Base-by-base conservation (phyloP, 352 stramenopile genomes). In the Pythium volutum region DNA sequence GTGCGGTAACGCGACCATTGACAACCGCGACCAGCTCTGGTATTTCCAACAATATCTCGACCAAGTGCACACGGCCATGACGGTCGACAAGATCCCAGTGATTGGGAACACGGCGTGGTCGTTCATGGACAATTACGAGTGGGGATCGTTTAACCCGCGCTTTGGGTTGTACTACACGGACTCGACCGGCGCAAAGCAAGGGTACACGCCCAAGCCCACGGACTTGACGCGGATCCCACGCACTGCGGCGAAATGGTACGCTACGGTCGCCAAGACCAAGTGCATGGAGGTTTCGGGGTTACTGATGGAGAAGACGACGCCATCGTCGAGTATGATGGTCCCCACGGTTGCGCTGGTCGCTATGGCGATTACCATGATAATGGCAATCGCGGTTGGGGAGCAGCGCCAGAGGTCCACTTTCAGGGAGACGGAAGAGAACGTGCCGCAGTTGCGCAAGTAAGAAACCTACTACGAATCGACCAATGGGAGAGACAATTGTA, bases 91-190 rank as follows among this genome's bases (percentile, higher is more conserved):
- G n/a, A 87, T 93, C 47, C 72, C 79, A 25, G 61, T 98, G 25
- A 71, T 86, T 52, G 93, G 89, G 12, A 98, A 97, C 73, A 98
- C 91, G 70, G 88, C 83, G 8, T 98, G 92, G 94, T 91, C 76
- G 39, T 87, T 99, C 45, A 62, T 98, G 49, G 90, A 98, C 66
- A 98, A 98, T 60, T 98, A 97, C 66, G 94, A 98, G 70, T 98
- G 92, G 92, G 78, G 89, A 2, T 87, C 79, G 26, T 89, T 79
- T 62, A 66, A 70, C 25, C 76, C 79, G 20, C 76, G 76, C 38
- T 88, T 88, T 48, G 79, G 79, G 7, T 66, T 88, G 34, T 88
- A 76, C 62, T 85, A 75, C 31, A 73, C 76, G 20, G 56, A 65
- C 33, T 42, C 58, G 14, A 77, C 64, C 2, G 75, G 70, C 26